Evolutionary conservation across 2,329 filamentous ascomycete genomes (phyloP), one percentile per base, ranked within the genome.

Genomic region (Venturia pyrina): DNA sequence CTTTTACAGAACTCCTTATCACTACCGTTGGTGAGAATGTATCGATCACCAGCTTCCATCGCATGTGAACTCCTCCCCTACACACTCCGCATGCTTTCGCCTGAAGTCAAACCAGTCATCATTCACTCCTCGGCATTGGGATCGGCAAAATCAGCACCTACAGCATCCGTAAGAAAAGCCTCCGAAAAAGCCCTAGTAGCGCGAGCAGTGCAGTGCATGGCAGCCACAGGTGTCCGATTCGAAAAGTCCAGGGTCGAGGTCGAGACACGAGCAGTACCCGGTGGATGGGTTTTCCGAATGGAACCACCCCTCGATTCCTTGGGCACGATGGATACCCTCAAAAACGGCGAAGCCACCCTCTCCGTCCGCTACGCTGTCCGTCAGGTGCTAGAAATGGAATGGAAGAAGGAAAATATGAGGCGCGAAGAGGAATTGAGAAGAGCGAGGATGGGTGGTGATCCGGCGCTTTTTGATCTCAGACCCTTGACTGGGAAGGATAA

Each of bases 381-480:
- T 28, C 93, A 97, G 75, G 93, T 97, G 10, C 83, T 99, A 0
- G 92, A 96, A 72, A 91, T 95, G 74, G 93, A 98, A 75, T 89
- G 93, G 71, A 86, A 85, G 67, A 91, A 89, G 72, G 88, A 91
- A 61, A 83, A 88, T 15, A 79, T 84, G 40, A 79, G 86, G 43
- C 87, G 88, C 17, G 88, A 90, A 62, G 71, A 17, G 67, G 68
- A 21, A 72, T 70, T 57, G 44, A 64, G 57, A 60, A 34, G 53
- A 37, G 57, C 28, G 63, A 65, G 62, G 69, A 70, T 60, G 64
- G 43, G 40, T 53, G 66, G 44, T 48, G 68, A 56, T 65, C 66
- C 21, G 15, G 67, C 28, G 6, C 15, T 40, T 17, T 32, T 24
- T 40, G 50, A 57, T 32, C 21, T 17, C n/a, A n/a, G 24, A 17